Base-by-base conservation (phyloP, 139 green algal genomes). In the Nannochloris sp. region DNA sequence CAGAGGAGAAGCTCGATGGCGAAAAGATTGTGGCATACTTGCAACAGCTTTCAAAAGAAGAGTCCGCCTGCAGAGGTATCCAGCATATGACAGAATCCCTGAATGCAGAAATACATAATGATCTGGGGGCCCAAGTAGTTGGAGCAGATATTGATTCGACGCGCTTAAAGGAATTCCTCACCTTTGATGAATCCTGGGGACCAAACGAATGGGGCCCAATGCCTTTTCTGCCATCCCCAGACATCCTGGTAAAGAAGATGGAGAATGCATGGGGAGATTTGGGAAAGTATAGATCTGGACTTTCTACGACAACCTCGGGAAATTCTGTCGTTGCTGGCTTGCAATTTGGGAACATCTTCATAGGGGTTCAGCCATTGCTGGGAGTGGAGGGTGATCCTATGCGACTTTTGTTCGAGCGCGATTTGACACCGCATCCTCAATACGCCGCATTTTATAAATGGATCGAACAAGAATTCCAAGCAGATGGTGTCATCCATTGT, bases 321-420 rank as follows among this genome's bases (percentile, higher is more conserved):
- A 59, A 56, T n/a, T 46, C 50, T 14, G 57, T 89, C 59, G 68
- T 92, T 2, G 65, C 68, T 0, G 87, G 87, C 3, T 8, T 98
- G 8, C 76, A 89, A 70, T 61, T 95, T 9, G 93, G 93, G 50
- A 95, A 96, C 43, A 83, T 98, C 25, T 97, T 79, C 62, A 84
- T 99, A 12, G 93, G 90, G 2, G 88, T 98, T 23, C 85, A 93
- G 76, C 93, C 93, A 14, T 59, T 89, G 29, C 79, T 98, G 64
- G 93, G 93, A 0, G 50, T 98, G 20, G 93, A 98, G 76, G 93
- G 93, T 14, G 93, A 99, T 72, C 93, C 93, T 25, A 98, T 99
- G 92, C 82, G 93, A 6, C 87, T 99, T 57, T 83, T 99, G 29
- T 98, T 98, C 66, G 85, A 96, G 71, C 72, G 93, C 0, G 93